Evolutionary conservation across 116 monocot species (phyloP), one percentile per base, ranked within the genome.

Genomic region (Cymodocea nodosa): DNA sequence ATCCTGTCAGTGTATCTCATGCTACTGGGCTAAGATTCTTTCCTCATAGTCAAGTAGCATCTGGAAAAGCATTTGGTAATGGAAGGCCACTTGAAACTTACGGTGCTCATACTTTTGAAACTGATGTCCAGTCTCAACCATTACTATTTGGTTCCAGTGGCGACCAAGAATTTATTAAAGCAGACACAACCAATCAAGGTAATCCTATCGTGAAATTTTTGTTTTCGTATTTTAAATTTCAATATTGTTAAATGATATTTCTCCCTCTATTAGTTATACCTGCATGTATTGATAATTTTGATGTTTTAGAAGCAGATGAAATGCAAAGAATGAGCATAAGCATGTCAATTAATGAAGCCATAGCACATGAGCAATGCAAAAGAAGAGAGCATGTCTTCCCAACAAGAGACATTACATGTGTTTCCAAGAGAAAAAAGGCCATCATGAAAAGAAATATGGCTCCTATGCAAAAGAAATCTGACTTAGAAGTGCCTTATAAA

Each of bases 21-120:
- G 51, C 50, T 51, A 6, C 51, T 44, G 52, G 10, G 57, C 25
- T 36, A 56, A 52, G 66, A 48, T 52, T 65, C 51, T 6, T 35
- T 35, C 70, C 58, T 37, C 58, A 19, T 8, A 57, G 59, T 13
- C 57, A 52, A 66, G 53, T 35, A 58, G 37, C 22, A 40, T 74
- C 59, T 53, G 24, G 70, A 68, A 67, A 64, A 36, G 49, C 62
- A 10, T 15, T 36, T 35, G 23, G 53, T 49, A 50, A 71, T 57
- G 68, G 51, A 56, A 66, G 25, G 15, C 52, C 37, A 22, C 17
- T 54, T 54, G 64, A 44, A 50, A 44, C 35, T 56, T 55, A 65
- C 59, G 62, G 9, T 70, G 12, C 58, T 34, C 19, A 22, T 64
- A 10, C 18, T 49, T 70, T 60, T 60, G 14, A 53, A 2, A 74